Evolutionary conservation across 495 filamentous ascomycete genomes (phyloP).

Genomic region (Jackrogersella multiformis): DNA sequence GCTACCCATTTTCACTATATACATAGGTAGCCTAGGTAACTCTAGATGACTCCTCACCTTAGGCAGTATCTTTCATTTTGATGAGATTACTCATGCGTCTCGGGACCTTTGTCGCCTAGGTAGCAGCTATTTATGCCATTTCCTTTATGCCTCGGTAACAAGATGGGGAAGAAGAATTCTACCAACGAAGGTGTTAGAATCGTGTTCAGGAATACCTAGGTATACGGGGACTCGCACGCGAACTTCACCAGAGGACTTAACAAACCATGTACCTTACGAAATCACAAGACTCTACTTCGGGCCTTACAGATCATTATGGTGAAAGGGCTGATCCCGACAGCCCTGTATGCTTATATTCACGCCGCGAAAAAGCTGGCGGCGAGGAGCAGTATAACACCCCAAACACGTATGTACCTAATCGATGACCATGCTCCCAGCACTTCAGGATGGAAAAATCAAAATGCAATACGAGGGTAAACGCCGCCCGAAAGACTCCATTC

Average conservation of each 20-base stretch:
- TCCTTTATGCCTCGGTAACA: not conserved
- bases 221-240: not conserved
- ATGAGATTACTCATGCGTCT: too few relatives aligned
- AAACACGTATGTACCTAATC: conserved; percentile 27
- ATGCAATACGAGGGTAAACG: conserved; percentile 34
- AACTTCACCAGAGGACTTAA: not conserved
- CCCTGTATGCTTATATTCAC: conserved; percentile 23
- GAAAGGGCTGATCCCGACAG: not conserved
- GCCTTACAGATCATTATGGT: not conserved
- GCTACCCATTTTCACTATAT: too few relatives aligned
- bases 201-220: not conserved
- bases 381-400: conserved; percentile 5
- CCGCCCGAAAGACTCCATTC: conserved; percentile 33
- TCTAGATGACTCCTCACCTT: too few relatives aligned
- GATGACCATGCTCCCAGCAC: conserved; percentile 30
- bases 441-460: conserved; percentile 6
- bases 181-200: not conserved
- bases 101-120: too few relatives aligned
- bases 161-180: not conserved
- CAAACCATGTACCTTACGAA: too few relatives aligned
- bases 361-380: conserved; percentile 9
- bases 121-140: too few relatives aligned
- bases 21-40: too few relatives aligned
- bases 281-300: not conserved
- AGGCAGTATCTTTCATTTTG: too few relatives aligned